Base-by-base conservation (phyloP, 139 green algal genomes). In the Raphidocelis subcapitata region DNA sequence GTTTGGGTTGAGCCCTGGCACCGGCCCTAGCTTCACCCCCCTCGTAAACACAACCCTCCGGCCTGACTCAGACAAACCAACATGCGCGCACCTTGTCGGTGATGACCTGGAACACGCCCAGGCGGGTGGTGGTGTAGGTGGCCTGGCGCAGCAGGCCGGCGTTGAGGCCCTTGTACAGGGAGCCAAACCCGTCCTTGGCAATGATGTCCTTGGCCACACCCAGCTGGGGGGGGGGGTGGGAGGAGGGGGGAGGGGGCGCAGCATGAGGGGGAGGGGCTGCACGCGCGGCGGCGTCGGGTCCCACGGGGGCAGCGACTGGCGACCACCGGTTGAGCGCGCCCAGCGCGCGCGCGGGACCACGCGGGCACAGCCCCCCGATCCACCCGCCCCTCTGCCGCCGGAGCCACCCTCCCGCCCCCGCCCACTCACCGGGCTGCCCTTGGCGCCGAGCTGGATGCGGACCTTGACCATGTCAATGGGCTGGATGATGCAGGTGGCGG, bases 381-480 rank as follows among this genome's bases (percentile, higher is more conserved):
- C 1, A 8, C 31, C 29, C 28, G 28, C 26, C 16, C 31, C 41
- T 4, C 59, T 65, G 59, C 28, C 41, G 59, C 31, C 20, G 32
- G 21, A 62, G 26, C 4, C 23, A 5, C 33, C 26, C 56, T 21
- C 31, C 62, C 51, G 62, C 57, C 15, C 10, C 57, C 20, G 24
- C 62, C 51, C 35, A 33, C 24, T 91, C 52, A 97, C 88, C 67
- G 95, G 93, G 61, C 86, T 81, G 18, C 94, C 94, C 37, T 85
- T 90, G 14, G 90, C 89, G n/a, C 93, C 94, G 62, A 99, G 87
- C 81, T 99, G 95, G 24, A 99, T 84, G 51, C 92, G 85, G 47
- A 98, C 95, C 79, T 98, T 98, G 47, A 98, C 90, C 92, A 98
- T 98, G 71, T 98, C 94, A 78, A 98, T 91, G 28, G 94, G 92